These are phyloP conservation scores for Curvularia hawaiiensis DNA, from an alignment of 2,329 filamentous ascomycete species.

Conservation along the genomic window DNA sequence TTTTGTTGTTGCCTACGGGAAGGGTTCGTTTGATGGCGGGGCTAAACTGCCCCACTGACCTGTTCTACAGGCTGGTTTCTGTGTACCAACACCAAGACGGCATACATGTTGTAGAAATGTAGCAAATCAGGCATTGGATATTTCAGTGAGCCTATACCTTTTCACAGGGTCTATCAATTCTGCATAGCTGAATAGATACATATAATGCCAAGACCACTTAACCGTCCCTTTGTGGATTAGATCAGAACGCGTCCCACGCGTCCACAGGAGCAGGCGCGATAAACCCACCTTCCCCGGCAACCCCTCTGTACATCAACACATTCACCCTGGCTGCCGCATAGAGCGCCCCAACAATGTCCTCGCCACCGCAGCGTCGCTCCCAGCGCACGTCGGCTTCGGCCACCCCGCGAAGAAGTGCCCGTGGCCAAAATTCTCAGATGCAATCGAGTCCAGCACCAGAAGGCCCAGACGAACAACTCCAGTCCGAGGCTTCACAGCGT, in stretches of 20 bases:
- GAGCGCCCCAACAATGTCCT: conserved; percentile 59
- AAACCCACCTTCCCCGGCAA: conserved; percentile 22
- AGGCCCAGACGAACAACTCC: conserved; percentile 52
- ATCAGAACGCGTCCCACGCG: conserved; percentile 32
- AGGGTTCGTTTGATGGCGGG: conserved; percentile 25
- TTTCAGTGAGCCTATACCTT: not conserved
- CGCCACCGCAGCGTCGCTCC: conserved; percentile 62
- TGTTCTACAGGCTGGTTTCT: conserved; percentile 4
- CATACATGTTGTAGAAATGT: not conserved
- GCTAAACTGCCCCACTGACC: conserved; percentile 15
- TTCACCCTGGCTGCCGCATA: conserved; percentile 12
- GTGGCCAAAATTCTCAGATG: conserved; percentile 60
- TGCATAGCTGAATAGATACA: not conserved
- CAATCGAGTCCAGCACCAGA: conserved; percentile 54
- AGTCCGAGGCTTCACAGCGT: conserved; percentile 47
- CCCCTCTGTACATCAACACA: conserved; percentile 15
- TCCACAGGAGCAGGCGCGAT: conserved; percentile 27
- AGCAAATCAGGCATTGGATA: not conserved
- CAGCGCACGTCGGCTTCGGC: conserved; percentile 60
- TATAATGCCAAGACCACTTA: conserved; percentile 17
- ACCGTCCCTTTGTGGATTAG: conserved; percentile 18
- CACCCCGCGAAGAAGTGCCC: conserved; percentile 60
- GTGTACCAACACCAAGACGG: not conserved
- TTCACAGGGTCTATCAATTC: not conserved
- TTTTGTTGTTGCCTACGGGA: conserved; percentile 21